Percentiles rank a stretch among this genome's conserved stretches.
These are phyloP conservation scores for Beauveria australis DNA, from an alignment of 2,329 filamentous ascomycete genomes.

Conservation along the genomic window DNA sequence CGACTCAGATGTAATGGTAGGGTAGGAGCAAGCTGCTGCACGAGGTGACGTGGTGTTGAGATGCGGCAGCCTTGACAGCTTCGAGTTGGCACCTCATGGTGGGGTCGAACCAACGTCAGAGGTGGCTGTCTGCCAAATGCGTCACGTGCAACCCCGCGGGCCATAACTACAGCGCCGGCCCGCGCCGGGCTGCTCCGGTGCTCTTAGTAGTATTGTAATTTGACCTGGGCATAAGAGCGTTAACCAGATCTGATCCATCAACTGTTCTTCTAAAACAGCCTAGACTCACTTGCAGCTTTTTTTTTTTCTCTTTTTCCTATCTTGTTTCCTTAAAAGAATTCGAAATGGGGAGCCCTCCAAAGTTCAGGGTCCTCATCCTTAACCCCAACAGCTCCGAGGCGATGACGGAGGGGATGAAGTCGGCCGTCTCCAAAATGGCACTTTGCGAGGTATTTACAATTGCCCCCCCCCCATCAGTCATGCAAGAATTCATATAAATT, in stretches of 20 bases:
- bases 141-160: slow-evolving; percentile 32
- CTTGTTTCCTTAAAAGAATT: neutral
- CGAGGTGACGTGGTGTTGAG: slow-evolving; percentile 9
- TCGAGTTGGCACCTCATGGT: slow-evolving; percentile 18
- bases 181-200: neutral
- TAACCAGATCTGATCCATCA: too few species aligned
- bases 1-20: slow-evolving; percentile 11
- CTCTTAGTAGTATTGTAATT: neutral
- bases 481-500: too few species aligned
- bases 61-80: slow-evolving; percentile 5
- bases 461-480: too few species aligned
- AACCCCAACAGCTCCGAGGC: slow-evolving; percentile 69
- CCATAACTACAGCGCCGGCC: neutral
- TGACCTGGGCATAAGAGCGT: neutral
- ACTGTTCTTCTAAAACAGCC: neutral
- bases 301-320: slow-evolving; percentile 6
- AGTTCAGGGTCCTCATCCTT: slow-evolving; percentile 53
- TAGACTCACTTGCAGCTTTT: neutral
- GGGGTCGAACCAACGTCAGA: slow-evolving; percentile 30
- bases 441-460: slow-evolving; percentile 25
- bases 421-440: slow-evolving; percentile 35
- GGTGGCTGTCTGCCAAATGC: slow-evolving; percentile 21
- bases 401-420: slow-evolving; percentile 62
- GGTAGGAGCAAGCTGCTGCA: neutral
- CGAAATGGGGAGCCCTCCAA: slow-evolving; percentile 7